Evolutionary conservation across 1,284 basidiomycete genomes (phyloP).

Genomic region (Ustilago sp.): DNA sequence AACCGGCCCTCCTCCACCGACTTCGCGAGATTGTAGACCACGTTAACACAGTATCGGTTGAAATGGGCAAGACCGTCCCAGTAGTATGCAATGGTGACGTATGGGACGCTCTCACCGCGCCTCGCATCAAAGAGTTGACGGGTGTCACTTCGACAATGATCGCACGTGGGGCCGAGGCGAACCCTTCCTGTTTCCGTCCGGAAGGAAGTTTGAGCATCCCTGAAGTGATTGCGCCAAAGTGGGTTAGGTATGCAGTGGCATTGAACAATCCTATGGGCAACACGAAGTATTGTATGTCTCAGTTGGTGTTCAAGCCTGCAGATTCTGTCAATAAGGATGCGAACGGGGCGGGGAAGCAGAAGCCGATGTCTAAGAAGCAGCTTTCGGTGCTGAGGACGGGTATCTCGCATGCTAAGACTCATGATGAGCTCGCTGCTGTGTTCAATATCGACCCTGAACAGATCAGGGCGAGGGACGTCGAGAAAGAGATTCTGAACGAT

Average conservation of each 20-base stretch:
- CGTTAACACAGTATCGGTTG: slow-evolving; percentile 75
- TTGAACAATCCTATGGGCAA: slow-evolving; percentile 81
- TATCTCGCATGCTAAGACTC: slow-evolving; percentile 52
- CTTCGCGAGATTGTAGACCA: slow-evolving; percentile 86
- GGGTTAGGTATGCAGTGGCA: slow-evolving; percentile 55
- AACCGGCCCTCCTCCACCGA: slow-evolving; percentile 82
- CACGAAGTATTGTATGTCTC: slow-evolving; percentile 88
- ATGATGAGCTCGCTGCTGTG: slow-evolving; percentile 46
- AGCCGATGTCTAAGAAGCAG: slow-evolving; percentile 37
- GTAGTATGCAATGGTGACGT: slow-evolving; percentile 96
- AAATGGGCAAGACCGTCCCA: slow-evolving; percentile 75
- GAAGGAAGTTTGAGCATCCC: slow-evolving; percentile 53
- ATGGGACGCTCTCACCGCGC: slow-evolving; percentile 81
- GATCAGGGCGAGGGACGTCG: slow-evolving; percentile 23
- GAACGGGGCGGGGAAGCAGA: slow-evolving; percentile 10
- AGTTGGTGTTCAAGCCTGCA: slow-evolving; percentile 65
- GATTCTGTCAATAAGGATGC: slow-evolving; percentile 20
- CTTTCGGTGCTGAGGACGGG: slow-evolving; percentile 32
- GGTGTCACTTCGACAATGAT: slow-evolving; percentile 96
- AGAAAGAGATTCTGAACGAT: slow-evolving; percentile 31
- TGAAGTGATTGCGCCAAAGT: slow-evolving; percentile 61
- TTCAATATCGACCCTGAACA: slow-evolving; percentile 44
- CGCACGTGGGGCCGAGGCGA: slow-evolving; percentile 90
- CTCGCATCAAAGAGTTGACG: slow-evolving; percentile 75
- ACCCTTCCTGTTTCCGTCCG: slow-evolving; percentile 86